Base-by-base conservation (phyloP, 2,329 filamentous ascomycete genomes). In the Nemania diffusa region DNA sequence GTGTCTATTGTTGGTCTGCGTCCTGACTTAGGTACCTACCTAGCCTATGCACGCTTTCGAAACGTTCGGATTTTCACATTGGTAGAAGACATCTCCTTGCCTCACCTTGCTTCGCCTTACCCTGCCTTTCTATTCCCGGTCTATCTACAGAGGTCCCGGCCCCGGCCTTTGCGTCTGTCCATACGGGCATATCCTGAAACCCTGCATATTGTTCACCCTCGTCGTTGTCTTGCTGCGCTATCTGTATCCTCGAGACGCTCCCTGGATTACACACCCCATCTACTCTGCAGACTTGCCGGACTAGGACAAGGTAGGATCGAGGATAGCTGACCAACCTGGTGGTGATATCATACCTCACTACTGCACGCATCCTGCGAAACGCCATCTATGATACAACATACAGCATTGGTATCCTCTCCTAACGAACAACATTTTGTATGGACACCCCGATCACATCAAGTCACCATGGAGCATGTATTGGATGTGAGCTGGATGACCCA, bases 401-500 rank as follows among this genome's bases (percentile, higher is more conserved):
- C 58, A 44, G 17, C 51, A 27, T 7, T 17, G 9, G 11, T 46
- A 26, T n/a, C 42, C 27, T 50, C 32, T 7, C 7, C 40, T 6
- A 22, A 37, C 17, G 42, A 50, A 27, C 37, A 17, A 32, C 7
- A 24, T 13, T 32, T 20, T 65, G 50, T 29, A 53, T 55, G 53
- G 53, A 27, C 27, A 24, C 44, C 22, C 8, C 15, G 13, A 11
- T 5, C 29, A 24, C 11, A 34, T 51, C 26, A 13, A 61, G 52
- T 32, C 61, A 71, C 61, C 7, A 95, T 95, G 92, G 92, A 95
- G 81, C 90, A 91, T 74, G 88, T 92, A 72, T 88, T 97, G 76
- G 93, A 97, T 81, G 93, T 97, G 77, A 94, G 91, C 80, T 97
- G 93, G 93, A 91, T 97, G 84, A 86, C 86, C 73, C 92, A 96